Conservation (phyloP, 108 stramenopile genomes). For the Discostella stelligeroides region DNA sequence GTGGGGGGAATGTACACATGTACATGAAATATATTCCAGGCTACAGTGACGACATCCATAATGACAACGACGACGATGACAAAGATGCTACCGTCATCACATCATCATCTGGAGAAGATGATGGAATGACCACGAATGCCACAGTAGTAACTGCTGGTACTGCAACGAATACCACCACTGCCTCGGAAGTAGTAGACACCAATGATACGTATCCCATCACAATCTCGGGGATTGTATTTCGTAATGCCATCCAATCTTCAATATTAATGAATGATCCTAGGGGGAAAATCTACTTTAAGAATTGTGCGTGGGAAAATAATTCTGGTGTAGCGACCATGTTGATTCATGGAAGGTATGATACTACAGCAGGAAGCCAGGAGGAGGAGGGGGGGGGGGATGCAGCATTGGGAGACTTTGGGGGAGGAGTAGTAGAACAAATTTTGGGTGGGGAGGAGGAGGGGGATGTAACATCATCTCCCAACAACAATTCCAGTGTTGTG, state of each 20-base stretch:
- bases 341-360: conserved; percentile 33
- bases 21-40: neutral
- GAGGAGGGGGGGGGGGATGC: neutral
- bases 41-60: too few species aligned
- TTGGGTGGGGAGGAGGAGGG: too few species aligned
- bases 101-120: too few species aligned
- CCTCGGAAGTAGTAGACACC: neutral
- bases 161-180: neutral
- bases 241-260: conserved; percentile 17
- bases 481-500: too few species aligned
- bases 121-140: neutral
- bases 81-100: too few species aligned
- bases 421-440: too few species aligned
- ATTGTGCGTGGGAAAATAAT: conserved; percentile 28
- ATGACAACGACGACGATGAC: too few species aligned
- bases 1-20: conserved; percentile 9
- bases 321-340: conserved; percentile 19
- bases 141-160: neutral
- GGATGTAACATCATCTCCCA: too few species aligned
- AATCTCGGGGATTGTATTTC: conserved; percentile 32
- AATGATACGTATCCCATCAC: conserved; percentile 10
- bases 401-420: neutral
- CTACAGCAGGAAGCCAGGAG: neutral
- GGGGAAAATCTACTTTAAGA: conserved; percentile 31
- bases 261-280: conserved; percentile 47